A percentile compares a stretch with the other conserved stretches of the same genome.
These are phyloP conservation scores for Salix caprea DNA, from an alignment of 345 rosid genomes.

Conservation along the genomic window DNA sequence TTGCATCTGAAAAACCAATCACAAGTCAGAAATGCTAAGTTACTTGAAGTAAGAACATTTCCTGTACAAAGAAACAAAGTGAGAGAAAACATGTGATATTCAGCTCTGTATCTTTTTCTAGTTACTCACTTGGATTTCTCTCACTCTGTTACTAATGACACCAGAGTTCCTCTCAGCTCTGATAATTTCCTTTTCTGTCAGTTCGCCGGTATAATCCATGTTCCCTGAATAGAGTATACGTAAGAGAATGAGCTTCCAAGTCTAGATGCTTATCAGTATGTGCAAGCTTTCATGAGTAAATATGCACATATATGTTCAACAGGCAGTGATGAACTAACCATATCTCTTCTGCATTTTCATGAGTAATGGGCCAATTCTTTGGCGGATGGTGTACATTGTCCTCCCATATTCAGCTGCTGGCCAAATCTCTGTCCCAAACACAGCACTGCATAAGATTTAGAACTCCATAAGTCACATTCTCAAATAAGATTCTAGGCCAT, in stretches of 20 bases:
- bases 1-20: slow-evolving; percentile 60
- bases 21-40: slow-evolving; percentile 7
- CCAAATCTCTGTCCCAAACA: slow-evolving; percentile 97
- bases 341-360: slow-evolving; percentile 85
- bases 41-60: background rate
- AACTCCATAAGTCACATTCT: slow-evolving; percentile 6
- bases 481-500: background rate
- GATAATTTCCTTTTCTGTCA: slow-evolving; percentile 85
- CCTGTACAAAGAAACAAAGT: background rate
- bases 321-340: slow-evolving; percentile 30
- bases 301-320: background rate
- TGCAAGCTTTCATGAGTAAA: background rate
- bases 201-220: slow-evolving; percentile 57
- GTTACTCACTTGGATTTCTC: slow-evolving; percentile 81
- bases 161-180: slow-evolving; percentile 97
- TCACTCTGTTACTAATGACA: slow-evolving; percentile 64
- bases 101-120: background rate
- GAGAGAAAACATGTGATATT: background rate
- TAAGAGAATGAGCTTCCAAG: background rate
- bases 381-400: slow-evolving; percentile 96
- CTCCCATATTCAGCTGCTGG: slow-evolving; percentile 97
- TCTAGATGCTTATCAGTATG: background rate
- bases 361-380: slow-evolving; percentile 83
- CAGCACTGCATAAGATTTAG: slow-evolving; percentile 76
- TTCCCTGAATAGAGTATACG: slow-evolving; percentile 44